Evolutionary conservation across 768 basidiomycete species (phyloP), one percentile per base, ranked within the genome.

Genomic region (Termitomyces sp.): DNA sequence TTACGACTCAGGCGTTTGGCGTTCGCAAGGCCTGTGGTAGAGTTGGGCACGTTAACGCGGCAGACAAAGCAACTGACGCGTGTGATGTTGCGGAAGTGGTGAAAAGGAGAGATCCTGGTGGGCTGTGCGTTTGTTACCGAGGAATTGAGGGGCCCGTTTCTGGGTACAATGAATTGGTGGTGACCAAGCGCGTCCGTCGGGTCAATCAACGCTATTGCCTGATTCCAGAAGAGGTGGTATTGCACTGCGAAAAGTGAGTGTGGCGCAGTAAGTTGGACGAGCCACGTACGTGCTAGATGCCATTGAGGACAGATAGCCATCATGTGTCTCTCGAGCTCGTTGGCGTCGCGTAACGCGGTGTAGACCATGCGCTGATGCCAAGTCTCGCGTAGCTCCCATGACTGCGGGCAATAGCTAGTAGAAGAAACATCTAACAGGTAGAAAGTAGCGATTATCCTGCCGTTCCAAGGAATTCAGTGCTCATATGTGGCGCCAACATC

Each of bases 201-300:
- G 72, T 90, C 88, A 60, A 90, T 72, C 31, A 82, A 67, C 3
- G 78, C 66, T 56, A 82, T 77, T 1, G 85, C 87, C 58, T 87
- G 83, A 59, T 77, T 76, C 88, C 88, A 90, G 66, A 88, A 89
- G 18, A 78, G 69, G 72, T 90, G 88, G 8, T 76, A 74, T 74
- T 88, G 83, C 56, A 90, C 88, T 90, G 64, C 5, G 61, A 57
- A 58, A 20, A 4, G 8, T 56, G 14, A 44, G 48, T 16, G 46
- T 46, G 32, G 34, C 20, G 24, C 22, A 44, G 6, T 27, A 14
- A 27, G 31, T 7, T 46, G 14, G 5, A 52, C 12, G 7, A 16
- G 27, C 9, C 8, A 80, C 86, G 70, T 68, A 88, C 87, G 74
- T 53, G 86, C 85, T 36, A 64, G 64, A 47, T 72, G 70, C 87